Evolutionary conservation across 306 rosid species (phyloP).

Genomic region (Malus sylvestris): DNA sequence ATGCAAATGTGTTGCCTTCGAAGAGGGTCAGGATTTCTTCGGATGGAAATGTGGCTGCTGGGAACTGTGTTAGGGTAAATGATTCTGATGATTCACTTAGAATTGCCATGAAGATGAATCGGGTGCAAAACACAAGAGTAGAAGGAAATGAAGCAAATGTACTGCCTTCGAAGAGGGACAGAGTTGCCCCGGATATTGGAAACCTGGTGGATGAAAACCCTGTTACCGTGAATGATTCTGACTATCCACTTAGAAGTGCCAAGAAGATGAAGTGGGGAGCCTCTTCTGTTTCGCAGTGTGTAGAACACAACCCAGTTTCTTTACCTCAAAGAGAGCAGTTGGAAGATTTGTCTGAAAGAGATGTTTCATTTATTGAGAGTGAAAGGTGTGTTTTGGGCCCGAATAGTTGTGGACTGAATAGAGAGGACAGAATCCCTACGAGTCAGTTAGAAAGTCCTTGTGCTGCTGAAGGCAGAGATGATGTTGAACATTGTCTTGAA

Average conservation of each 20-base stretch:
- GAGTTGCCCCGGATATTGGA: slow-evolving; percentile 12
- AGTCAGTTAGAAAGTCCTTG: slow-evolving; percentile 16
- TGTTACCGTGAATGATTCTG: slow-evolving; percentile 13
- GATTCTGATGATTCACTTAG: slow-evolving; percentile 22
- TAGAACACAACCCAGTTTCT: slow-evolving; percentile 21
- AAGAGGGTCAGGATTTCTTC: slow-evolving; percentile 28
- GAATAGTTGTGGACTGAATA: slow-evolving; percentile 14
- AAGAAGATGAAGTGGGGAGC: slow-evolving; percentile 37
- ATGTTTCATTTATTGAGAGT: not conserved
- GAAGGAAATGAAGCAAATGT: slow-evolving; percentile 18
- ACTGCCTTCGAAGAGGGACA: slow-evolving; percentile 36
- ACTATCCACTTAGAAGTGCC: slow-evolving; percentile 18
- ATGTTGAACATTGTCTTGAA: slow-evolving; percentile 18
- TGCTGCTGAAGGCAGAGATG: slow-evolving; percentile 13
- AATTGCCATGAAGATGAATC: slow-evolving; percentile 38
- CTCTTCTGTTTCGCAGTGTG: slow-evolving; percentile 16
- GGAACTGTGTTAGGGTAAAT: slow-evolving; percentile 4
- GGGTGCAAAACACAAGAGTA: not conserved
- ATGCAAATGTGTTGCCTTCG: slow-evolving; percentile 17
- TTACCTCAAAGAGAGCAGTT: slow-evolving; percentile 16
- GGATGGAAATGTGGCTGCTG: slow-evolving; percentile 19
- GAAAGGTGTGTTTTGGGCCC: slow-evolving; percentile 21
- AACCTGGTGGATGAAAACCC: slow-evolving; percentile 20
- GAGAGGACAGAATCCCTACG: slow-evolving; percentile 11
- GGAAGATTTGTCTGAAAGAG: slow-evolving; percentile 24